Evolutionary conservation across 441 rosid genomes (phyloP).

Genomic region (Aquilaria agallochum): DNA sequence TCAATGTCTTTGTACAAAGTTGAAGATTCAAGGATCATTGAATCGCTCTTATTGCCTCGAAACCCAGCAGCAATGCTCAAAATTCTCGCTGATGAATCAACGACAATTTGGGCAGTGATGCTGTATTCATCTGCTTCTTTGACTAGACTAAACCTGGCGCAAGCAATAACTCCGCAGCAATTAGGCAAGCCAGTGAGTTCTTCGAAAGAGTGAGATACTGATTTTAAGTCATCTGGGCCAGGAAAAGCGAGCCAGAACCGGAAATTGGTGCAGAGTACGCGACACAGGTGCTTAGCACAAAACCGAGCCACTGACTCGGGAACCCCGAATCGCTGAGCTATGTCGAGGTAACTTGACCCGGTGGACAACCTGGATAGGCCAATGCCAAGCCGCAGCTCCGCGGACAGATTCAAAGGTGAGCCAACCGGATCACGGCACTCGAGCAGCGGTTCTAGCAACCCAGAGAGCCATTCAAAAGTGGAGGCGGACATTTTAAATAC

Average conservation of each 20-base stretch:
- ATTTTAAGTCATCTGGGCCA: slow-evolving; percentile 33
- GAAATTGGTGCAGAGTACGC: slow-evolving; percentile 65
- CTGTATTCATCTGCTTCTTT: slow-evolving; percentile 16
- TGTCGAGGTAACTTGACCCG: slow-evolving; percentile 37
- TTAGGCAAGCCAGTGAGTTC: slow-evolving; percentile 39
- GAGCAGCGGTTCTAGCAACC: slow-evolving; percentile 62
- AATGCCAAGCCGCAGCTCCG: slow-evolving; percentile 49
- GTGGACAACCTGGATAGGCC: slow-evolving; percentile 47
- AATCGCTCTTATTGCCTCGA: slow-evolving; percentile 39
- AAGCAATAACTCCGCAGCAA: slow-evolving; percentile 52
- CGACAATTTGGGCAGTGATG: slow-evolving; percentile 50
- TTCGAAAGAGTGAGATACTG: slow-evolving; percentile 36
- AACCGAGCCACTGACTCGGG: slow-evolving; percentile 49
- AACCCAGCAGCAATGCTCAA: slow-evolving; percentile 50
- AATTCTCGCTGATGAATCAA: slow-evolving; percentile 51
- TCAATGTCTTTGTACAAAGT: slow-evolving; percentile 47
- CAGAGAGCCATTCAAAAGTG: slow-evolving; percentile 65
- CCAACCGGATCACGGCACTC: slow-evolving; percentile 73
- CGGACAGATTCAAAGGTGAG: slow-evolving; percentile 42
- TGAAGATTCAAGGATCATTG: slow-evolving; percentile 35
- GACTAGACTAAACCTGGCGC: slow-evolving; percentile 30
- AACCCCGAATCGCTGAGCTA: slow-evolving; percentile 47
- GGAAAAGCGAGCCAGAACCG: slow-evolving; percentile 64
- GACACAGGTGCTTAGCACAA: slow-evolving; percentile 51
- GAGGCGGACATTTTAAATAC: slow-evolving; percentile 49